phyloP scores from a whole-genome alignment of 179 eudicot species.

The Beta lomatogona region DNA sequence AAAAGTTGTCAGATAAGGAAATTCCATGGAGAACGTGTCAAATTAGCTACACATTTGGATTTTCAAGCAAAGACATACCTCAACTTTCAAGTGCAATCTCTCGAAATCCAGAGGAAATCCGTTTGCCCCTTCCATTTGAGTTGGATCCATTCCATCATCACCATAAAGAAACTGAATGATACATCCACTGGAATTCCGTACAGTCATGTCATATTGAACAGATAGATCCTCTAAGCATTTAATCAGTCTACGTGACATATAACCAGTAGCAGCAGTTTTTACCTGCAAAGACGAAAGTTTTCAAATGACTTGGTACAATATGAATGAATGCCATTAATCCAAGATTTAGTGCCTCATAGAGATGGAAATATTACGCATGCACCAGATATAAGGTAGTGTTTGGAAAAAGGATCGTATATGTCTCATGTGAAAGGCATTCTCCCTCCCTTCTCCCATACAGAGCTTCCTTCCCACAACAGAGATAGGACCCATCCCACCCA shows the following conservation, averaged over 20 bases:
- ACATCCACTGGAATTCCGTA: constrained; percentile 78
- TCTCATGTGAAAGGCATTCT: too few species aligned
- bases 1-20: constrained; percentile 8
- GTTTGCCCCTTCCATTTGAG: constrained; percentile 91
- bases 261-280: constrained; percentile 99
- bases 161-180: constrained; percentile 88
- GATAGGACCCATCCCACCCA: too few species aligned
- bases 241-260: constrained; percentile 96
- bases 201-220: constrained; percentile 85
- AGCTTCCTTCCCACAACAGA: too few species aligned
- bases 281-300: constrained; percentile 53
- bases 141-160: constrained; percentile 98
- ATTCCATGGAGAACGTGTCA: neutral
- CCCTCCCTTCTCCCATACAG: too few species aligned
- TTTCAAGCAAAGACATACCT: constrained; percentile 43
- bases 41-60: neutral
- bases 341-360: too few species aligned
- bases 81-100: constrained; percentile 71
- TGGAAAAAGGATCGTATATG: too few species aligned
- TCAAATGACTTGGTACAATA: neutral
- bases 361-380: too few species aligned
- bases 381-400: too few species aligned
- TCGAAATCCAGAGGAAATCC: constrained; percentile 84
- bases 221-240: constrained; percentile 90
- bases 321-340: too few species aligned